Conservation (phyloP, 1,139 yeast species). For the Yamadazyma atmosphaerica region DNA sequence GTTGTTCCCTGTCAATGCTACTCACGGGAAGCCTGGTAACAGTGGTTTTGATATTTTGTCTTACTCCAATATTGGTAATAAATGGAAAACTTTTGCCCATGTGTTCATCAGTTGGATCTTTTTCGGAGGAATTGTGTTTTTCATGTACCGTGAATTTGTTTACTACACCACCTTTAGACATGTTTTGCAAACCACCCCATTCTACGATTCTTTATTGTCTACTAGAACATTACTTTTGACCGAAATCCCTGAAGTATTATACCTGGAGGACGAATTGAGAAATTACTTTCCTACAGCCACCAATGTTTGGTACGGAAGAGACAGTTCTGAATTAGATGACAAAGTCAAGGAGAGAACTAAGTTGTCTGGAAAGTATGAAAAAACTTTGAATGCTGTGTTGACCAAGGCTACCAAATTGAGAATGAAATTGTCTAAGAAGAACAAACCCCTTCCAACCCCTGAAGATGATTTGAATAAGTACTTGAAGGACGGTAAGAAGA, state of each 20-base stretch:
- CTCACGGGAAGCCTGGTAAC: slow-evolving; percentile 62
- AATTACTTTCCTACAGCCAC: slow-evolving; percentile 60
- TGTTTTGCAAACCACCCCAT: slow-evolving; percentile 67
- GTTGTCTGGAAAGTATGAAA: slow-evolving; percentile 58
- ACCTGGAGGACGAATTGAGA: slow-evolving; percentile 53
- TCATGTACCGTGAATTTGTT: slow-evolving; percentile 69
- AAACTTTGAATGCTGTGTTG: slow-evolving; percentile 54
- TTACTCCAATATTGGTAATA: slow-evolving; percentile 61
- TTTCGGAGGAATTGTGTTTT: slow-evolving; percentile 58
- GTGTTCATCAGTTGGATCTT: slow-evolving; percentile 69
- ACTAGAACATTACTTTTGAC: slow-evolving; percentile 69
- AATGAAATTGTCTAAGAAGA: slow-evolving; percentile 57
- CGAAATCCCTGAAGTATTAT: slow-evolving; percentile 52
- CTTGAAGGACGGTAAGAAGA: slow-evolving; percentile 58
- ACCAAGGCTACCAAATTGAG: slow-evolving; percentile 57
- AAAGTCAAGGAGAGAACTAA: slow-evolving; percentile 57
- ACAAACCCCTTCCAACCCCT: slow-evolving; percentile 53
- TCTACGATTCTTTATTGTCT: slow-evolving; percentile 63
- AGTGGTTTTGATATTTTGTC: slow-evolving; percentile 62
- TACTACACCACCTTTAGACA: slow-evolving; percentile 69
- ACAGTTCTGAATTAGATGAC: slow-evolving; percentile 51
- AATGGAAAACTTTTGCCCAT: slow-evolving; percentile 68
- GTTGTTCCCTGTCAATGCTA: slow-evolving; percentile 82
- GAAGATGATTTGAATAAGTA: slow-evolving; percentile 55
- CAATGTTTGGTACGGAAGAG: slow-evolving; percentile 64